Conservation (phyloP, 2,329 filamentous ascomycete species). For the Elsinoe perseae region DNA sequence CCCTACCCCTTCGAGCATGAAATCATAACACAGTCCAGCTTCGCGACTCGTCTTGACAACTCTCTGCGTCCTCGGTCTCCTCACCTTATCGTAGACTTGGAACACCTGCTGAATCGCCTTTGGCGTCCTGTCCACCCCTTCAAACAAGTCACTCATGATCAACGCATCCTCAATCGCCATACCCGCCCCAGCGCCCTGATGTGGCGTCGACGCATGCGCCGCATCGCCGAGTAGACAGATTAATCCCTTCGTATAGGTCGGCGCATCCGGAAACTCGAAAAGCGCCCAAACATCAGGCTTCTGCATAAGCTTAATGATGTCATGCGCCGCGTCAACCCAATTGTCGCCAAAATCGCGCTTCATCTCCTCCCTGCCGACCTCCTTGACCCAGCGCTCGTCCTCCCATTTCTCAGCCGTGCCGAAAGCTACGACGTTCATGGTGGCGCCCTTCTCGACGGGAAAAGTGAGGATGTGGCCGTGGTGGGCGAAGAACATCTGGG, state of each 20-base stretch:
- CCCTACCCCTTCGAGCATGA: conserved; percentile 28
- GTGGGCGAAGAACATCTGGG: conserved; percentile 39
- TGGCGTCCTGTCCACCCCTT: conserved; percentile 18
- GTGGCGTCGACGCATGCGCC: conserved; percentile 49
- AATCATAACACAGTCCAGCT: conserved; percentile 35
- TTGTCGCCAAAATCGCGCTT: conserved; percentile 31
- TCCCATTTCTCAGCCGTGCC: conserved; percentile 36
- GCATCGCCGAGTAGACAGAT: conserved; percentile 48
- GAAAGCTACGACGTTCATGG: conserved; percentile 52
- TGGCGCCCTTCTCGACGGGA: conserved; percentile 49
- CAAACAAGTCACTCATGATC: conserved; percentile 36
- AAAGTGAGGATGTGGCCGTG: conserved; percentile 54
- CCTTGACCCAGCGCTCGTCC: conserved; percentile 34
- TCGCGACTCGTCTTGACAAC: conserved; percentile 35
- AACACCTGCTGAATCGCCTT: conserved; percentile 31
- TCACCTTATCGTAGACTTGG: conserved; percentile 32
- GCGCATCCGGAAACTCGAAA: conserved; percentile 40
- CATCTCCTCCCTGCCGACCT: conserved; percentile 37
- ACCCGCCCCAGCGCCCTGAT: conserved; percentile 50
- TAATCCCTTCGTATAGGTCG: conserved; percentile 31
- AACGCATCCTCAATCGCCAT: conserved; percentile 51
- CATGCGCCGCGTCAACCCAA: conserved; percentile 37
- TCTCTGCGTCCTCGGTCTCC: conserved; percentile 34
- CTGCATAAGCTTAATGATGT: conserved; percentile 40
- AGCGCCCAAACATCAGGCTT: conserved; percentile 43